These are phyloP conservation scores for Claviceps citrina DNA, from an alignment of 2,329 filamentous ascomycete genomes.

Conservation along the genomic window DNA sequence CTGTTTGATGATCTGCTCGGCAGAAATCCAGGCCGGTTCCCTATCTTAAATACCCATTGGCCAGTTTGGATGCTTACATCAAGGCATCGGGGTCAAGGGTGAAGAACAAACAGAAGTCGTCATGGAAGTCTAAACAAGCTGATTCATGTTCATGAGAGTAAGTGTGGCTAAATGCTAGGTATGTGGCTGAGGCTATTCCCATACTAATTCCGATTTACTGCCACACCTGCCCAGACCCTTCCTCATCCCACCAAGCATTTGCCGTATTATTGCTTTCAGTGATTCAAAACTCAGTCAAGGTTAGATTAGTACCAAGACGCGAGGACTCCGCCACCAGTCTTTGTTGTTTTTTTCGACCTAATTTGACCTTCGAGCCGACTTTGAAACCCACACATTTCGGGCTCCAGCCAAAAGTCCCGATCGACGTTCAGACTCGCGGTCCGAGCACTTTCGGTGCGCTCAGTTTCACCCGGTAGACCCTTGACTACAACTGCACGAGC, in stretches of 20 bases:
- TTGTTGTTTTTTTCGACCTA: neutral
- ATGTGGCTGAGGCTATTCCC: slow-evolving; percentile 7
- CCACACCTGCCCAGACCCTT: slow-evolving; percentile 9
- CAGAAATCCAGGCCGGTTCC: neutral
- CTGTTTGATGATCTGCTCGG: neutral
- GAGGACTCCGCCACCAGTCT: slow-evolving; percentile 3
- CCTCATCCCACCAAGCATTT: slow-evolving; percentile 8
- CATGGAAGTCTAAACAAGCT: neutral
- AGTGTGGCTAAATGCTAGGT: neutral
- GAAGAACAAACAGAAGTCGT: neutral
- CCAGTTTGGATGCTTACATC: neutral
- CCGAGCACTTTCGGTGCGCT: slow-evolving; percentile 44
- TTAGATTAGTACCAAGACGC: neutral
- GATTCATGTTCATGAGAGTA: too few relatives aligned
- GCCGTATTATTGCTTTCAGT: slow-evolving; percentile 1
- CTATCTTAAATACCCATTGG: neutral
- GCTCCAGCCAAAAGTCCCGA: slow-evolving; percentile 22
- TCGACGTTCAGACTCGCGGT: slow-evolving; percentile 34
- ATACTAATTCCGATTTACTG: slow-evolving; percentile 6
- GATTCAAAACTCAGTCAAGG: slow-evolving; percentile 10
- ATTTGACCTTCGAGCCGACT: slow-evolving; percentile 9
- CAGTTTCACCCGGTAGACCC: slow-evolving; percentile 32
- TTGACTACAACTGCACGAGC: slow-evolving; percentile 24
- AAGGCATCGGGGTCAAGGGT: neutral
- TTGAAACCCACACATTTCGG: slow-evolving; percentile 21